These are phyloP conservation scores for Xylariaceae sp. DNA, from an alignment of 2,329 filamentous ascomycete genomes.

Conservation along the genomic window DNA sequence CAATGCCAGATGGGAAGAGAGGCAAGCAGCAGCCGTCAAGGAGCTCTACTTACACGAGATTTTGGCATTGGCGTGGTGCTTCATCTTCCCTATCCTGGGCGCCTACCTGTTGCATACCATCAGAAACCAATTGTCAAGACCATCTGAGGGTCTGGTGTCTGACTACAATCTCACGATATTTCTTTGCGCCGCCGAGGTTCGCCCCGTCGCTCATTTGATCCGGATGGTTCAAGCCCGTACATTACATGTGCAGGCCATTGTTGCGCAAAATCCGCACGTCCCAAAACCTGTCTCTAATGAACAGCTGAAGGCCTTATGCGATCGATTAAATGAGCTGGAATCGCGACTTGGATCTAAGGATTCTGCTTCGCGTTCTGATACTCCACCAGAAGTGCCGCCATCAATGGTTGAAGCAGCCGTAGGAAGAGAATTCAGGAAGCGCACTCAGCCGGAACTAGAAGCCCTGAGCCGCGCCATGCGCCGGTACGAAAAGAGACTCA, in stretches of 20 bases:
- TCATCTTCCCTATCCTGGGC: conserved; percentile 70
- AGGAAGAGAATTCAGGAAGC: conserved; percentile 55
- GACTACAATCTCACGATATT: conserved; percentile 93
- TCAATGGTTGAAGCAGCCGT: conserved; percentile 40
- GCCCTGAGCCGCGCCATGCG: conserved; percentile 83
- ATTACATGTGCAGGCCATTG: conserved; percentile 71
- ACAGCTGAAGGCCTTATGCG: conserved; percentile 53
- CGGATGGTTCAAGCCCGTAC: conserved; percentile 75
- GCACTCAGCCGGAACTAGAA: conserved; percentile 76
- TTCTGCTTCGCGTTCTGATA: conserved; percentile 6
- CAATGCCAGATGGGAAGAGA: conserved; percentile 23
- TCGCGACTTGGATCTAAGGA: conserved; percentile 42
- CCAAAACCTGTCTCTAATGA: conserved; percentile 34
- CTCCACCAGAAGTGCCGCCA: conserved; percentile 31
- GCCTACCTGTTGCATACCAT: conserved; percentile 80
- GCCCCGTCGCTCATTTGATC: conserved; percentile 75
- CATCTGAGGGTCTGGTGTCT: conserved; percentile 80
- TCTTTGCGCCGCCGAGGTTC: conserved; percentile 77
- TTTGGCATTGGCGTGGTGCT: conserved; percentile 70
- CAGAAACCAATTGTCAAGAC: conserved; percentile 71
- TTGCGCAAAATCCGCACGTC: conserved; percentile 48
- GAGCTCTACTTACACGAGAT: conserved; percentile 73
- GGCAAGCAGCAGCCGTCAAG: conserved; percentile 40
- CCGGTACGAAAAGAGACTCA: conserved; percentile 84
- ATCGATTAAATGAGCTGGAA: conserved; percentile 67